These are phyloP conservation scores for Poa annua DNA, from an alignment of 176 grass and related monocot species.

Conservation along the genomic window DNA sequence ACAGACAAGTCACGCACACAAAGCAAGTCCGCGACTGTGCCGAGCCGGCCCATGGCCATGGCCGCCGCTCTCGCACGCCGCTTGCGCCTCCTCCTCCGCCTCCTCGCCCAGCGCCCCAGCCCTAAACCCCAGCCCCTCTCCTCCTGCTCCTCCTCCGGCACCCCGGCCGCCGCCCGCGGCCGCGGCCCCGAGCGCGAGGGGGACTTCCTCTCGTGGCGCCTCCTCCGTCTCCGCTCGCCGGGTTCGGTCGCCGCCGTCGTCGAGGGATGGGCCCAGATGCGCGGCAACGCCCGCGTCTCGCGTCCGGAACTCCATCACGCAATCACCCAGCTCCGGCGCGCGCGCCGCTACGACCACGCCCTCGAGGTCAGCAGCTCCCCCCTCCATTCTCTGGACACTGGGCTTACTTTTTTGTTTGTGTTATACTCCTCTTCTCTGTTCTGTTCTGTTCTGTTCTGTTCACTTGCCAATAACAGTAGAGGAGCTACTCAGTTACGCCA, in stretches of 20 bases:
- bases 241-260: conserved; percentile 36
- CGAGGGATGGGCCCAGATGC: conserved; percentile 53
- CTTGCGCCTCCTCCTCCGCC: conserved; percentile 28
- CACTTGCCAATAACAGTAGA: not conserved
- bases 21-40: too few species aligned
- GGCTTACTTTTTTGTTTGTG: not conserved
- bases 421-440: not conserved
- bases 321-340: conserved; percentile 45
- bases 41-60: too few species aligned
- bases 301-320: conserved; percentile 47
- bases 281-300: conserved; percentile 34
- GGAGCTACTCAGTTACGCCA: not conserved
- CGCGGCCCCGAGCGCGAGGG: conserved; percentile 6
- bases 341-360: conserved; percentile 61
- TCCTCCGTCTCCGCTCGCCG: conserved; percentile 49
- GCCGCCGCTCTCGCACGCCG: conserved; percentile 26
- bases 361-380: conserved; percentile 53
- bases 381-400: not conserved
- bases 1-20: too few species aligned
- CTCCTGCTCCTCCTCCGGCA: not conserved
- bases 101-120: conserved; percentile 39
- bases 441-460: too few species aligned
- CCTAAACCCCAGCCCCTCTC: conserved; percentile 34
- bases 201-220: conserved; percentile 38
- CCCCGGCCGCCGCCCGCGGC: not conserved